Evolutionary conservation across 306 rosid genomes (phyloP).

Genomic region (Gynostemma pentaphyllum): DNA sequence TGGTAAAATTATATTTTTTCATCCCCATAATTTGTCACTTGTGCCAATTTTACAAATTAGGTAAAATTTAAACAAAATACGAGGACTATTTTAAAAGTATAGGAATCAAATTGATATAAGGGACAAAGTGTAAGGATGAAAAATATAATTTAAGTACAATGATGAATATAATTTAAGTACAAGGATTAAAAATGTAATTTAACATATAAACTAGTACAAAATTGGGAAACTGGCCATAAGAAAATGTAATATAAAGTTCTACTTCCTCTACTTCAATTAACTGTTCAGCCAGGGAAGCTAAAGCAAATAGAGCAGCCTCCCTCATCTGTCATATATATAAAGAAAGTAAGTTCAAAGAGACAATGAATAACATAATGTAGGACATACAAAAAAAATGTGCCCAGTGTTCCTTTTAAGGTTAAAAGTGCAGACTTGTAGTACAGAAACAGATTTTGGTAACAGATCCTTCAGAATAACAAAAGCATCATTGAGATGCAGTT

Average conservation of each 20-base stretch:
- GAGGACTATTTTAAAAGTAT: too few relatives aligned
- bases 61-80: too few relatives aligned
- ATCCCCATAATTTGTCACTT: too few relatives aligned
- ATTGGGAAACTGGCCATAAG: constrained; percentile 5
- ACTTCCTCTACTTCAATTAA: constrained; percentile 71
- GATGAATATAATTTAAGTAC: too few relatives aligned
- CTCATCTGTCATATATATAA: constrained; percentile 51
- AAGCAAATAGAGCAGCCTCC: constrained; percentile 78
- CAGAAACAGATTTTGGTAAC: background rate
- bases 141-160: too few relatives aligned
- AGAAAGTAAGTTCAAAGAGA: background rate
- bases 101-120: too few relatives aligned
- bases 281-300: constrained; percentile 71
- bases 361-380: background rate
- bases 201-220: background rate
- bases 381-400: background rate
- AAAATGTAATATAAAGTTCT: constrained; percentile 4
- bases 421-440: background rate
- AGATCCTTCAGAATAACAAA: background rate
- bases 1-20: too few relatives aligned
- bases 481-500: background rate
- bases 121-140: too few relatives aligned
- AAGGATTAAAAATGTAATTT: too few relatives aligned
- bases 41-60: too few relatives aligned
- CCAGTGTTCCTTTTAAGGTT: background rate